phyloP scores from a whole-genome alignment of 164 flowering plant species.

The Cinnamomum chago region DNA sequence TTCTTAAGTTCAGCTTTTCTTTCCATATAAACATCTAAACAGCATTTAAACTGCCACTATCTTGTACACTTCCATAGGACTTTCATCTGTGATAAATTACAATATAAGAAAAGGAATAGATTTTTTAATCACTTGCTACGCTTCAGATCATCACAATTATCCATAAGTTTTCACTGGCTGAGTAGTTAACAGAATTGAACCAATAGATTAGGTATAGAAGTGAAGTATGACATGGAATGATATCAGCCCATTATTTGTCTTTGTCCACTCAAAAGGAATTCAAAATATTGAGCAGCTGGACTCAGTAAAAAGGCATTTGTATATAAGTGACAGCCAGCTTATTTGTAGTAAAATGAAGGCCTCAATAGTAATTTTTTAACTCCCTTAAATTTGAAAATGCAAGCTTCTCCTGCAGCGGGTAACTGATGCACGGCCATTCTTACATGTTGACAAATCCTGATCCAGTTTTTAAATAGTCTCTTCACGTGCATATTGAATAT shows the following conservation, averaged over 20 bases:
- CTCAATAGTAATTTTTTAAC: background rate
- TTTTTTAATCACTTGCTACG: no score
- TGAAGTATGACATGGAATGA: background rate
- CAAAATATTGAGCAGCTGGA: conserved; percentile 2
- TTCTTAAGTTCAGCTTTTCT: background rate
- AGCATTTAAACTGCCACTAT: background rate
- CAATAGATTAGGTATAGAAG: background rate
- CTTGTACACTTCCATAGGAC: background rate
- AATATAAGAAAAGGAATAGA: background rate
- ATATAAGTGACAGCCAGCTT: background rate
- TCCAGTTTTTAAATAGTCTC: background rate
- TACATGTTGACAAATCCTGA: background rate
- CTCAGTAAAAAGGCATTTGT: background rate
- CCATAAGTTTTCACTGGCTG: no score
- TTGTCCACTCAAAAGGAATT: background rate
- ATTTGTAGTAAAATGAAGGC: background rate
- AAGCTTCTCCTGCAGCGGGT: background rate
- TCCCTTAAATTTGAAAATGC: background rate
- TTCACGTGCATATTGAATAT: background rate
- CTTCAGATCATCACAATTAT: no score
- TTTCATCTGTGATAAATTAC: background rate
- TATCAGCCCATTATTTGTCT: background rate
- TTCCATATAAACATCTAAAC: background rate
- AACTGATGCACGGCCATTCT: background rate
- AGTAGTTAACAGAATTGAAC: background rate